These are phyloP conservation scores for Albifimbria verrucaria DNA, from an alignment of 2,329 filamentous ascomycete species.

Conservation along the genomic window DNA sequence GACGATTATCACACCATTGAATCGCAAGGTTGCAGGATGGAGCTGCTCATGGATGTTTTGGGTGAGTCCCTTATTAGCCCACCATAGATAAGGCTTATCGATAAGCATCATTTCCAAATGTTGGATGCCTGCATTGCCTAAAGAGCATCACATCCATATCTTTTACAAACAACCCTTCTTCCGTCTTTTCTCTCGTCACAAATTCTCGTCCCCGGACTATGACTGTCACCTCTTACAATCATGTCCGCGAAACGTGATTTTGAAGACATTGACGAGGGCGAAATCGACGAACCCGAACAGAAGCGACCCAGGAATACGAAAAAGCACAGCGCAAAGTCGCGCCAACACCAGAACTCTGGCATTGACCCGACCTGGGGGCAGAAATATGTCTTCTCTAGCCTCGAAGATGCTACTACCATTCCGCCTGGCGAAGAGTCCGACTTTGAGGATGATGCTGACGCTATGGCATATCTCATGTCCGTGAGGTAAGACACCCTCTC, in stretches of 20 bases:
- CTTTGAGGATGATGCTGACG: conserved; percentile 65
- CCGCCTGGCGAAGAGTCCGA: conserved; percentile 56
- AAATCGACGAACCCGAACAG: conserved; percentile 19
- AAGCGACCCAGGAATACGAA: conserved; percentile 21
- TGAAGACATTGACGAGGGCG: conserved; percentile 25
- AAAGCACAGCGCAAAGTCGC: conserved; percentile 12
- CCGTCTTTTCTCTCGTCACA: too few species aligned
- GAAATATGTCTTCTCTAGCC: conserved; percentile 66
- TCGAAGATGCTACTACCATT: conserved; percentile 45
- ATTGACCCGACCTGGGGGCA: conserved; percentile 68
- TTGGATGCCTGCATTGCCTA: neutral
- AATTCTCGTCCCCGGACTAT: too few species aligned
- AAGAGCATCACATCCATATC: too few species aligned
- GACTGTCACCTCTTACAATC: neutral
- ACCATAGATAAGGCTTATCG: neutral
- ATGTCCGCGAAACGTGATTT: conserved; percentile 35
- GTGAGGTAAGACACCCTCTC: conserved; percentile 56
- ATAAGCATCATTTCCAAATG: neutral
- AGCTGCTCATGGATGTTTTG: neutral
- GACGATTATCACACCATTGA: conserved; percentile 19
- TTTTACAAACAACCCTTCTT: neutral
- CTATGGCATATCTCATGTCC: conserved; percentile 66
- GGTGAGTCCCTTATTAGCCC: neutral
- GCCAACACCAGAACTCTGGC: conserved; percentile 39
- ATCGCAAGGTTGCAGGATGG: neutral